Conservation (phyloP, 176 grass and related monocot genomes). For the Cenchrus purpureus region DNA sequence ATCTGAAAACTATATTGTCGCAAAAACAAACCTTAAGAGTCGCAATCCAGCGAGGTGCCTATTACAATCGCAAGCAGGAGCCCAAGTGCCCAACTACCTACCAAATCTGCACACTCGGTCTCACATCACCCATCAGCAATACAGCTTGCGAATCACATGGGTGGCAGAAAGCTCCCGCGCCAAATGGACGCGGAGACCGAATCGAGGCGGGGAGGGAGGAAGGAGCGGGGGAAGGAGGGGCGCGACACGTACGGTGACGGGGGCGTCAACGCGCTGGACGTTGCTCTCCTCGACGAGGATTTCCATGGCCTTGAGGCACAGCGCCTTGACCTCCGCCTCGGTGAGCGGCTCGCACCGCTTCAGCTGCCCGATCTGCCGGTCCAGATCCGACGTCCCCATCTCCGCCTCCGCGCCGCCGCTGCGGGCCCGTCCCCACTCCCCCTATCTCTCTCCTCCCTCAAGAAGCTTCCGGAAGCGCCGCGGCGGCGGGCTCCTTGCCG, state of each 20-base stretch:
- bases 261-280: slow-evolving; percentile 92
- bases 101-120: background rate
- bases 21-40: slow-evolving; percentile 18
- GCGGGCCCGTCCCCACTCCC: background rate
- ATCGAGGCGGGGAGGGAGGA: background rate
- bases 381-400: slow-evolving; percentile 82
- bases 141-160: background rate
- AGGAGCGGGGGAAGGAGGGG: background rate
- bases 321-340: slow-evolving; percentile 96
- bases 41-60: background rate
- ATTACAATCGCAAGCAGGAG: slow-evolving; percentile 6
- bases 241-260: slow-evolving; percentile 74
- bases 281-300: slow-evolving; percentile 99
- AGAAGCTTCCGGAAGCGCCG: slow-evolving; percentile 48
- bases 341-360: slow-evolving; percentile 96
- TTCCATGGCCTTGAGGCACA: slow-evolving; percentile 99
- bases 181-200: background rate
- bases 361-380: slow-evolving; percentile 98
- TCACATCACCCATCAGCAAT: background rate
- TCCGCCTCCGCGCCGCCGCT: background rate
- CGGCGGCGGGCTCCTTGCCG: slow-evolving; percentile 21
- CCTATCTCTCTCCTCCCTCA: slow-evolving; percentile 3
- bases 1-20: background rate
- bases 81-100: background rate
- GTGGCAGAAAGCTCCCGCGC: no score